Evolutionary conservation across 352 stramenopile genomes (phyloP).

Genomic region (Phytophthora uliginosa): DNA sequence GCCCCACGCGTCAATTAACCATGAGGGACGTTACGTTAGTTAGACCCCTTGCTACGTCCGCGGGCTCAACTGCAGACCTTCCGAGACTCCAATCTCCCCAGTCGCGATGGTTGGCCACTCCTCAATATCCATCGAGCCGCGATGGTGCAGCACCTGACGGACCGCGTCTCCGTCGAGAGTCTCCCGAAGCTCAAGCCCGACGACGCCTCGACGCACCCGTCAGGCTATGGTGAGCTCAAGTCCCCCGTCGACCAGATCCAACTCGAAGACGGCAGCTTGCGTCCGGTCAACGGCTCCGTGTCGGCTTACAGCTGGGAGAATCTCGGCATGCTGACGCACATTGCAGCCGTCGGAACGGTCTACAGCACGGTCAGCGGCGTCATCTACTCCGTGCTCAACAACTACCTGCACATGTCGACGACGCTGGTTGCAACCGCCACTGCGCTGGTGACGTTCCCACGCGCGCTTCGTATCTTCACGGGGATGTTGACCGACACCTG

Average conservation of each 20-base stretch:
- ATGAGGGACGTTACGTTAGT: not conserved
- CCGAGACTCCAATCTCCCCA: not conserved
- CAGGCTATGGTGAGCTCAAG: constrained; percentile 12
- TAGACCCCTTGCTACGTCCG: constrained; percentile 1
- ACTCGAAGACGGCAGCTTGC: constrained; percentile 15
- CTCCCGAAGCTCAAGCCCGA: constrained; percentile 8
- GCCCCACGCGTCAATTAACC: not conserved
- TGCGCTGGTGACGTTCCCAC: constrained; percentile 47
- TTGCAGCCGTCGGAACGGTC: constrained; percentile 40
- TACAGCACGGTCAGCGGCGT: constrained; percentile 36
- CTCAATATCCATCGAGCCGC: constrained; percentile 7
- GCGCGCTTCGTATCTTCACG: constrained; percentile 55
- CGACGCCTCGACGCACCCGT: not conserved
- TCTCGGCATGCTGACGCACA: constrained; percentile 48
- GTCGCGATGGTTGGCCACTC: constrained; percentile 4
- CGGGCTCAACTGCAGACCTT: constrained; percentile 1
- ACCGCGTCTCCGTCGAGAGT: constrained; percentile 17
- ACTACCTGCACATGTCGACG: constrained; percentile 59
- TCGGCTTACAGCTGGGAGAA: constrained; percentile 28
- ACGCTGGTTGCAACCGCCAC: constrained; percentile 45
- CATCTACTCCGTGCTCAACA: constrained; percentile 57
- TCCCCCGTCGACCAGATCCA: constrained; percentile 5
- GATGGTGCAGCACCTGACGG: constrained; percentile 22
- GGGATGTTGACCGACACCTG: constrained; percentile 73
- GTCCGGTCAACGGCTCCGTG: constrained; percentile 12